Evolutionary conservation across 1,284 basidiomycete species (phyloP).

Genomic region (Tilletia walkeri): DNA sequence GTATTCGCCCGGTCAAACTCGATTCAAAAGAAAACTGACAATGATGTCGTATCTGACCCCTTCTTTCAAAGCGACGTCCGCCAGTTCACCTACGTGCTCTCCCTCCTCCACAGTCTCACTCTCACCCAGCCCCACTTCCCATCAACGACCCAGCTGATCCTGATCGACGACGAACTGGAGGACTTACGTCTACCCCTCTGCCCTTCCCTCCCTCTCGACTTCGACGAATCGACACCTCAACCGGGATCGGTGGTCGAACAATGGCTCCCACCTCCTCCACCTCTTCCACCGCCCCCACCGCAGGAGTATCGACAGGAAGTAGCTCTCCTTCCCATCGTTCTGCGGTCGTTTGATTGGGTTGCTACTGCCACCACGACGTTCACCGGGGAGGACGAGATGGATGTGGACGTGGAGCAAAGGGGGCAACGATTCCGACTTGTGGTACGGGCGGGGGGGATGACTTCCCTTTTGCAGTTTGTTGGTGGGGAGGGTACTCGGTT

Average conservation of each 20-base stretch:
- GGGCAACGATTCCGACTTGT: too few relatives aligned
- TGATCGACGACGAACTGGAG: constrained; percentile 2
- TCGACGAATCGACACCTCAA: not conserved
- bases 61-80: not conserved
- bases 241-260: too few relatives aligned
- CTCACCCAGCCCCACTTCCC: not conserved
- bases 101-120: not conserved
- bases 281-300: not conserved
- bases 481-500: too few relatives aligned
- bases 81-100: not conserved
- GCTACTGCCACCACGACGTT: not conserved
- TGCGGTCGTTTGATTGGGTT: not conserved
- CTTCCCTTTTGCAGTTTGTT: too few relatives aligned
- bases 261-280: too few relatives aligned
- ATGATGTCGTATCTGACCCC: not conserved
- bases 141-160: not conserved
- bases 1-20: not conserved
- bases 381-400: too few relatives aligned
- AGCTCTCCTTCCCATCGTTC: not conserved
- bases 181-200: not conserved
- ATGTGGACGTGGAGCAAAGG: too few relatives aligned
- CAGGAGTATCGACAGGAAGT: not conserved
- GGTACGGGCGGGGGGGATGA: too few relatives aligned
- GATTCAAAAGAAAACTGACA: too few relatives aligned
- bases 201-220: not conserved